Percentiles rank a stretch among this genome's conserved stretches.
phyloP scores from a whole-genome alignment of 331 rosid genomes.

The Erythrophleum ivorense region DNA sequence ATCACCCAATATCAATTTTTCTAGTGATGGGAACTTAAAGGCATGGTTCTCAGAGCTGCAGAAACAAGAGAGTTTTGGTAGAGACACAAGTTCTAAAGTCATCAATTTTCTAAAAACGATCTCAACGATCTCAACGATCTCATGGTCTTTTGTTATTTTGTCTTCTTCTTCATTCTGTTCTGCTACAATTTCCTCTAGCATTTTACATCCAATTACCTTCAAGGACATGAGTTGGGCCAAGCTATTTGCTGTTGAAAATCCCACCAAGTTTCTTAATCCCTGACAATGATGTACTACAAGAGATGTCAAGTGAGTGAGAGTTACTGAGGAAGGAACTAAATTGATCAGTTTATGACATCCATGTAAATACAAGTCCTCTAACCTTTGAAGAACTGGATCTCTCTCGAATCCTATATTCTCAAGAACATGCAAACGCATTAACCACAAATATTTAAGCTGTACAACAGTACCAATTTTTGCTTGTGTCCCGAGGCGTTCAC shows the following conservation, averaged over 20 bases:
- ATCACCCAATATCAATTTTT: not conserved
- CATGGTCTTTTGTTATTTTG: too few relatives aligned
- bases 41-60: not conserved
- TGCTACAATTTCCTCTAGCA: constrained; percentile 21
- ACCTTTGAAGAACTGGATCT: constrained; percentile 17
- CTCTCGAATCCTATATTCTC: constrained; percentile 25
- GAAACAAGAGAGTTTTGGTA: not conserved
- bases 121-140: too few relatives aligned
- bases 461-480: not conserved
- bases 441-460: not conserved
- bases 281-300: constrained; percentile 17
- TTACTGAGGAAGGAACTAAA: not conserved
- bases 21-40: not conserved
- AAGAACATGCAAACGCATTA: fast-evolving
- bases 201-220: constrained; percentile 18
- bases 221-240: constrained; percentile 35
- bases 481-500: not conserved
- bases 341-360: constrained; percentile 1
- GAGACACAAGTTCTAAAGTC: not conserved
- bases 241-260: constrained; percentile 30
- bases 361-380: constrained; percentile 17
- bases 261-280: not conserved
- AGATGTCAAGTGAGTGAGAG: constrained; percentile 35
- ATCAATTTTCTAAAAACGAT: not conserved
- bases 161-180: not conserved